Conservation (phyloP, 1,284 basidiomycete species). For the Naganishia liquefaciens region DNA sequence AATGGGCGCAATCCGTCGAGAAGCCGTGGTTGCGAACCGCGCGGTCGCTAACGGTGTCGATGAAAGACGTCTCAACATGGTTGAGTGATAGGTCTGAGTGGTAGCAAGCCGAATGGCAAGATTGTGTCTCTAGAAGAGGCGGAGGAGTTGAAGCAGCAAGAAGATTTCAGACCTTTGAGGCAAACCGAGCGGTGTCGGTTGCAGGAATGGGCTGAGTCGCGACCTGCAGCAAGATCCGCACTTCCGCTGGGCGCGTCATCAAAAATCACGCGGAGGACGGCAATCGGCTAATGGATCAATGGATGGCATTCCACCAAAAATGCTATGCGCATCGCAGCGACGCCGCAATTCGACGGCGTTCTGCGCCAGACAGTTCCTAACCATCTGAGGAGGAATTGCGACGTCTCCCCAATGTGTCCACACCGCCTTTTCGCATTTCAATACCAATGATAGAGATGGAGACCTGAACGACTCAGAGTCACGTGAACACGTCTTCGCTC, state of each 20-base stretch:
- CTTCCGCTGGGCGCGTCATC: slow-evolving; percentile 29
- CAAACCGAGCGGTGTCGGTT: slow-evolving; percentile 1
- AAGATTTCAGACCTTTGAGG: background rate
- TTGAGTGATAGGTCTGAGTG: slow-evolving; percentile 3
- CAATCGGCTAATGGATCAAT: slow-evolving; percentile 23
- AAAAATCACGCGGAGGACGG: slow-evolving; percentile 25
- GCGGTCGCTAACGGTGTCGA: slow-evolving; percentile 26
- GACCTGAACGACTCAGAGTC: background rate
- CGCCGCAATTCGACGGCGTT: background rate
- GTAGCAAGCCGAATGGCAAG: slow-evolving; percentile 21
- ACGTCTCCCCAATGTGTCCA: background rate
- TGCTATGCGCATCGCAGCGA: background rate
- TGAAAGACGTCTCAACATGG: slow-evolving; percentile 32
- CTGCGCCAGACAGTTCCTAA: background rate
- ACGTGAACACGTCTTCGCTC: background rate
- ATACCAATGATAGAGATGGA: background rate
- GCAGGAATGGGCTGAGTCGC: slow-evolving; percentile 17
- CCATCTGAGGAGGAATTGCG: background rate
- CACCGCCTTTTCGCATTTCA: background rate
- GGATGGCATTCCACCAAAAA: background rate
- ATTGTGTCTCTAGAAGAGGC: background rate
- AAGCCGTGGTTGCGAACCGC: slow-evolving; percentile 21
- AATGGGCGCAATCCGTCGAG: slow-evolving; percentile 7
- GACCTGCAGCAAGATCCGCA: slow-evolving; percentile 13
- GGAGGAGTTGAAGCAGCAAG: background rate